Evolutionary conservation across 2,329 filamentous ascomycete species (phyloP), one percentile per base, ranked within the genome.

Genomic region (Paecilomyces fulvus): DNA sequence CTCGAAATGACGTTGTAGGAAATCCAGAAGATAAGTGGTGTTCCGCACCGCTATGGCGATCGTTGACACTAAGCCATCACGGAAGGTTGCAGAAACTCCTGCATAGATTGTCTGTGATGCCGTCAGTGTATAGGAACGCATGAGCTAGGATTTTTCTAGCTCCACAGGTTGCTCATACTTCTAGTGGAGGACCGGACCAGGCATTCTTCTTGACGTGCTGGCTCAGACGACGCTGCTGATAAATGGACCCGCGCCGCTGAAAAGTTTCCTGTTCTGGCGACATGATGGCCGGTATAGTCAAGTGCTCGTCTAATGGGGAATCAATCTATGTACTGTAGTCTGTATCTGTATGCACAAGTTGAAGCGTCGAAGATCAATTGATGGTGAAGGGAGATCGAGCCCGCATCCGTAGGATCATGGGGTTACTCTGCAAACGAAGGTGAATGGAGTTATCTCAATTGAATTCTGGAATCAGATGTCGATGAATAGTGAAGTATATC

Each of bases 21-120:
- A 91, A 68, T 92, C 88, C 49, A 89, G 77, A 21, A 88, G 82
- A 67, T 92, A 92, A 3, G 86, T 85, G 5, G 83, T 83, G 66
- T 92, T 88, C 60, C 90, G 87, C 59, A 88, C 80, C 3, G 86
- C 87, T 52, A 91, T 75, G 12, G 86, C 84, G 23, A 89, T 77
- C 4, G 81, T 79, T 10, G 83, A 77, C 1, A 78, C 78, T 53
- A 76, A 74, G 43, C 71, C 60, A 4, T 73, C 64, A 3, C 65
- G 62, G 25, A 73, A 68, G 5, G 61, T 59, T 1, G 65, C 65
- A 0, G 74, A 71, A 28, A 77, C 63, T 17, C 74, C 75, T 28
- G 67, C 73, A 58, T 77, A 77, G 43, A 76, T 72, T 12, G 65
- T 73, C 67, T 76, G 62, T n/a, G n/a, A 25, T 20, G 51, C 20